Evolutionary conservation across 1,139 yeast species (phyloP), one percentile per base, ranked within the genome.

Genomic region (Magnusiomyces sp.): DNA sequence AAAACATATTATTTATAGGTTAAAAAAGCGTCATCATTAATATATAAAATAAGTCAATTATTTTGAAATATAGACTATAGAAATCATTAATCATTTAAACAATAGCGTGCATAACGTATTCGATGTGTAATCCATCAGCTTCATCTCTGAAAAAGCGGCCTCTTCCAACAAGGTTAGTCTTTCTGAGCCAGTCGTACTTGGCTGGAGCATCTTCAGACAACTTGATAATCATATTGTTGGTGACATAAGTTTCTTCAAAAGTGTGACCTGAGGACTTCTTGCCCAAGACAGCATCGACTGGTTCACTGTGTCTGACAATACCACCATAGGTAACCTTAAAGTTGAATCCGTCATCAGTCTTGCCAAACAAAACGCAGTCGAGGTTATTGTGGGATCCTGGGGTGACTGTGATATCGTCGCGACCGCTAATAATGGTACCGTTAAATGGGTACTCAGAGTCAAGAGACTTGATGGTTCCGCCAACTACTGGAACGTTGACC

Each of bases 111-210:
- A 76, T 64, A 55, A 67, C 69, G 66, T 78, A 79, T 63, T 79
- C 82, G 41, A 78, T 81, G 55, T 65, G 69, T 48, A 75, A 59
- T n/a, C 74, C 77, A 7, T 66, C 58, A 23, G 6, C 7, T 1
- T 61, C 64, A 52, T 71, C 75, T 61, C 79, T 71, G 40, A 73
- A 60, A 56, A 78, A 77, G 55, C 81, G 70, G 39, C 83, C 83
- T 60, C 72, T 75, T 38, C 81, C 83, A 40, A 76, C 43, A 47
- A 77, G 67, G 53, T 69, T 73, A 56, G 72, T 72, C 45, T 64
- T 61, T 42, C 65, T 56, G 14, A 72, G 71, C 83, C 83, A 79
- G 49, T 66, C 59, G 62, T 70, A 74, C 58, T 71, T 72, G 9
- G 64, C 69, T 46, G 68, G 74, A 39, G 68, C 70, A 9, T 60